These are phyloP conservation scores for Kingdonia uniflora DNA, from an alignment of 164 flowering plant species.

Conservation along the genomic window DNA sequence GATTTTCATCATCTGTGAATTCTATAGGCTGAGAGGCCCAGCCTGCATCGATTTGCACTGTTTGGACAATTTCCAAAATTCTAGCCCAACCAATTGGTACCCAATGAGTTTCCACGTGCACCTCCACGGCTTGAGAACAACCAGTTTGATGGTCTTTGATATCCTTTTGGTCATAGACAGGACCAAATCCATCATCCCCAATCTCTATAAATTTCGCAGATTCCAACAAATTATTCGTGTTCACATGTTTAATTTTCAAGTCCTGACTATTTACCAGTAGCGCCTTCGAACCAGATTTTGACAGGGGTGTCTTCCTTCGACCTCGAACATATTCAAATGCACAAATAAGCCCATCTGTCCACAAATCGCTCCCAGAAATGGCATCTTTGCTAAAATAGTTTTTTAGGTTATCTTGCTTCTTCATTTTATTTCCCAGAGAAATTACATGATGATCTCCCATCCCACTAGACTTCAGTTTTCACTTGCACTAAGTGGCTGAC, in stretches of 20 bases:
- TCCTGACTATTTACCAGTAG: conserved; percentile 14
- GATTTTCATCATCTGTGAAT: conserved; percentile 44
- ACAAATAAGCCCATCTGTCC: conserved; percentile 92
- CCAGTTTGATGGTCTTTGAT: conserved; percentile 14
- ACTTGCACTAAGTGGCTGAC: too few species aligned
- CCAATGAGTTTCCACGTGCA: conserved; percentile 45
- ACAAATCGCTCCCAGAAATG: conserved; percentile 47
- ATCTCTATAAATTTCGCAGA: conserved; percentile 18
- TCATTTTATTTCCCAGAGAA: conserved; percentile 14
- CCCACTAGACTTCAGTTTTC: background rate
- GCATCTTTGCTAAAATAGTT: conserved; percentile 28
- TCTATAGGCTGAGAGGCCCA: conserved; percentile 48
- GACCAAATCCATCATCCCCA: conserved; percentile 9
- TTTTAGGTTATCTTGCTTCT: conserved; percentile 29
- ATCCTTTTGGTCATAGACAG: conserved; percentile 21
- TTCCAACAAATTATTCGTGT: conserved; percentile 14
- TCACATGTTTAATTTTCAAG: conserved; percentile 1
- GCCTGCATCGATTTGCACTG: conserved; percentile 47
- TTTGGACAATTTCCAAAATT: conserved; percentile 64
- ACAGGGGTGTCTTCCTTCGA: conserved; percentile 16
- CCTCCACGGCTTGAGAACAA: conserved; percentile 16
- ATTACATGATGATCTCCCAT: conserved; percentile 6
- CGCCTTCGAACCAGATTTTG: conserved; percentile 24
- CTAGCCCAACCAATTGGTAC: conserved; percentile 94
- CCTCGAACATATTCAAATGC: conserved; percentile 72